phyloP scores from a whole-genome alignment of 805 yeast genomes.

The Candida sanyiensis region DNA sequence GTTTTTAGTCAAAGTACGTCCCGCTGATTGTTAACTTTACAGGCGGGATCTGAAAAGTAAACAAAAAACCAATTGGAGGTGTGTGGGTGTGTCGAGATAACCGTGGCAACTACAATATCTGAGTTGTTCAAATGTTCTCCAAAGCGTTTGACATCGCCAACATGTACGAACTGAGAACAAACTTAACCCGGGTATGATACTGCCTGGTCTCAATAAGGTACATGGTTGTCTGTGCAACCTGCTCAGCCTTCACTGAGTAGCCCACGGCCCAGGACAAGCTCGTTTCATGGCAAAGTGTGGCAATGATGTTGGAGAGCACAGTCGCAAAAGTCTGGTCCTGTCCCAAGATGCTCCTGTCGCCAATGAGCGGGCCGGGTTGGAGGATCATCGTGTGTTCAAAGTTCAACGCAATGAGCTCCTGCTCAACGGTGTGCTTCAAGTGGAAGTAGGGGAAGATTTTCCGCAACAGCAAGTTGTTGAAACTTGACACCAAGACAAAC shows the following conservation, averaged over 20 bases:
- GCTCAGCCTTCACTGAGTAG: conserved; percentile 15
- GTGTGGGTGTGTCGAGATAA: neutral
- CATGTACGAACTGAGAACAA: conserved; percentile 8
- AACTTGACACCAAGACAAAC: conserved; percentile 57
- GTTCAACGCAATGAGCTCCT: conserved; percentile 49
- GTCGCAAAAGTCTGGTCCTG: conserved; percentile 8
- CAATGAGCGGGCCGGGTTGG: conserved; percentile 62
- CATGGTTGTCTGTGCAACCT: conserved; percentile 17
- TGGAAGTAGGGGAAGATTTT: conserved; percentile 53
- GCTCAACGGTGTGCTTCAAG: conserved; percentile 69
- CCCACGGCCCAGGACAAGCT: conserved; percentile 14
- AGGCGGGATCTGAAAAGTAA: too few species aligned
- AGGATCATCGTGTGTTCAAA: conserved; percentile 67
- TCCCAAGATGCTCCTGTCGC: conserved; percentile 14
- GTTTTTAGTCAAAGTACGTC: too few species aligned
- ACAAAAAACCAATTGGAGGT: neutral
- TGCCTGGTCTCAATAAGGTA: conserved; percentile 13
- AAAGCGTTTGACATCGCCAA: conserved; percentile 6
- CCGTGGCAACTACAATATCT: too few species aligned
- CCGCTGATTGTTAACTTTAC: too few species aligned
- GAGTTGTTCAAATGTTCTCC: conserved; percentile 4
- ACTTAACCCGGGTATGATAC: conserved; percentile 1
- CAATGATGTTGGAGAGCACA: conserved; percentile 13
- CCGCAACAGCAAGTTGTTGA: conserved; percentile 44
- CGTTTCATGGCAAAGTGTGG: conserved; percentile 14